A percentile compares a stretch with the other conserved stretches of the same genome.
Conservation (phyloP, 345 rosid genomes). For the Acer yangbiense region DNA sequence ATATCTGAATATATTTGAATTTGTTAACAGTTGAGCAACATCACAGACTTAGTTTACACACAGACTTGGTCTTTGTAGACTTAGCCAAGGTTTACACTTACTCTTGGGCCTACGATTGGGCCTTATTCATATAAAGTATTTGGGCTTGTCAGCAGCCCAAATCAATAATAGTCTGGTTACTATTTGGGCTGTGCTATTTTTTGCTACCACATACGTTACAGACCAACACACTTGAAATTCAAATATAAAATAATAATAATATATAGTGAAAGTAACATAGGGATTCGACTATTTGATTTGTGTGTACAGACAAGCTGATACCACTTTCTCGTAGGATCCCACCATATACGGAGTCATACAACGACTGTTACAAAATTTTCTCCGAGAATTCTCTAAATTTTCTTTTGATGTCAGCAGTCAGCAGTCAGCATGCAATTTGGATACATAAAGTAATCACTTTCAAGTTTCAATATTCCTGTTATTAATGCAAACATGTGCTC, state of each 20-base stretch:
- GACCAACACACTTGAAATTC: background rate
- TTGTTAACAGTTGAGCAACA: too few species aligned
- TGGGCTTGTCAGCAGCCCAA: too few species aligned
- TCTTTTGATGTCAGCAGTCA: slow-evolving; percentile 7
- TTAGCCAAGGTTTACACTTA: too few species aligned
- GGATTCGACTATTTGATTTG: background rate
- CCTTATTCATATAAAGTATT: too few species aligned
- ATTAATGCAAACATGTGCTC: background rate
- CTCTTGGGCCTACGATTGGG: too few species aligned
- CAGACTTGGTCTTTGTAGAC: too few species aligned
- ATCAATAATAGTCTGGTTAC: too few species aligned
- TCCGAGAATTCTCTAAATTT: background rate
- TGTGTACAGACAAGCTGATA: slow-evolving; percentile 9
- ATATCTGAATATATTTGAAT: too few species aligned
- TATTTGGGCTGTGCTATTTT: too few species aligned
- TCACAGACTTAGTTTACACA: too few species aligned
- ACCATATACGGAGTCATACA: background rate
- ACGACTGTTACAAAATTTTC: slow-evolving; percentile 9
- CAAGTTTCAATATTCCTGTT: background rate
- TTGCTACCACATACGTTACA: too few species aligned
- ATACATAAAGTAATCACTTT: background rate
- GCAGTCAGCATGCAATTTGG: background rate
- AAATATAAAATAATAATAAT: background rate
- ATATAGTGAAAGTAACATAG: background rate
- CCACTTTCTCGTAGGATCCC: slow-evolving; percentile 22